phyloP scores from a whole-genome alignment of 371 early-diverging fungal genomes.

The Mucor racemosus region DNA sequence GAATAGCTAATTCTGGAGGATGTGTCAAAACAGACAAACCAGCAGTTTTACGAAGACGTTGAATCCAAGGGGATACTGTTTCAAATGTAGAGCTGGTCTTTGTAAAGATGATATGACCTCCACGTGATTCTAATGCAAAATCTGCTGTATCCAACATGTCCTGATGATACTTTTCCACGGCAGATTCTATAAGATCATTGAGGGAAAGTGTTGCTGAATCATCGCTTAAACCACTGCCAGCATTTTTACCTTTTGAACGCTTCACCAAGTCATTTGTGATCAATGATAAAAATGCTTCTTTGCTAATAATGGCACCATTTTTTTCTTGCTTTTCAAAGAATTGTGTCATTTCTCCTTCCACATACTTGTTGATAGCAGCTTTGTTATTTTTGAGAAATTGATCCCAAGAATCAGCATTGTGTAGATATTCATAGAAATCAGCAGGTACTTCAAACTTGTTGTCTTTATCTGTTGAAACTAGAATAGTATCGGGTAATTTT shows the following conservation, averaged over 20 bases:
- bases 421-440: slow-evolving; percentile 4
- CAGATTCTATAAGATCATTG: slow-evolving; percentile 38
- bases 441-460: slow-evolving; percentile 8
- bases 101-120: slow-evolving; percentile 63
- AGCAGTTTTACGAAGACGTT: neutral
- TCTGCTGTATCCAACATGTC: slow-evolving; percentile 67
- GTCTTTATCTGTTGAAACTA: slow-evolving; percentile 16
- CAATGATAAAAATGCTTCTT: slow-evolving; percentile 18
- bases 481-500: slow-evolving; percentile 8
- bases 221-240: neutral
- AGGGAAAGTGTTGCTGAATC: neutral
- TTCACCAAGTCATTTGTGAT: slow-evolving; percentile 10
- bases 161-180: slow-evolving; percentile 50
- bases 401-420: slow-evolving; percentile 12
- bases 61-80: slow-evolving; percentile 2
- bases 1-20: slow-evolving; percentile 17
- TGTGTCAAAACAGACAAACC: neutral
- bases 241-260: neutral
- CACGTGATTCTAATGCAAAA: slow-evolving; percentile 71
- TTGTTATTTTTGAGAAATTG: slow-evolving; percentile 15
- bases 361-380: slow-evolving; percentile 5
- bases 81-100: slow-evolving; percentile 46
- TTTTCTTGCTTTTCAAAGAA: slow-evolving; percentile 14
- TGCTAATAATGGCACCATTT: slow-evolving; percentile 18
- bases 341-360: slow-evolving; percentile 4